A percentile compares a stretch with the other conserved stretches of the same genome.
Conservation (phyloP, 192 early-diverging fungal species). For the Thamnidium elegans region DNA sequence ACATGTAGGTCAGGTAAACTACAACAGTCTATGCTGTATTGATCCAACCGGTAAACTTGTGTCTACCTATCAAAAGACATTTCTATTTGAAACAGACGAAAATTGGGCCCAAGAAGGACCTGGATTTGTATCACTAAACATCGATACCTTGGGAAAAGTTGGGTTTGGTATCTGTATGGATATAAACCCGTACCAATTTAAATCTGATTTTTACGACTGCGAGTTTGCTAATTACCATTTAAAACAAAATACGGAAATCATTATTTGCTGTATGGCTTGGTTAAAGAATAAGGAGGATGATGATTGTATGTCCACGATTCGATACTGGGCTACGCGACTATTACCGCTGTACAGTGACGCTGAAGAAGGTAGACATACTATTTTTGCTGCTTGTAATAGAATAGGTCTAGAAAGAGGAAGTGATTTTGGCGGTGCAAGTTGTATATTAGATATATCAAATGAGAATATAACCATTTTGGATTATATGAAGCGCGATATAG, state of each 20-base stretch:
- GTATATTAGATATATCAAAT: constrained; percentile 15
- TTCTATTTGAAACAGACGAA: constrained; percentile 70
- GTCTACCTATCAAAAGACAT: constrained; percentile 65
- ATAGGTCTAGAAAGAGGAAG: constrained; percentile 27
- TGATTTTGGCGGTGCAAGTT: constrained; percentile 35
- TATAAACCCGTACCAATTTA: constrained; percentile 73
- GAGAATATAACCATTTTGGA: background rate
- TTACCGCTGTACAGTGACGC: constrained; percentile 12
- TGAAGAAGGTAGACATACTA: background rate
- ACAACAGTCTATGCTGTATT: constrained; percentile 64
- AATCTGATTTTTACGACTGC: constrained; percentile 57
- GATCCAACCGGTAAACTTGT: constrained; percentile 48
- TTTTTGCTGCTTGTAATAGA: constrained; percentile 33
- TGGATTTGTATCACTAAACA: constrained; percentile 51
- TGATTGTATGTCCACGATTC: constrained; percentile 3
- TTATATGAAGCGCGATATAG: background rate
- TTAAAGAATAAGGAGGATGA: constrained; percentile 27
- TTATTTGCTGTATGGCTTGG: constrained; percentile 75
- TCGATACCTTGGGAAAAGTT: constrained; percentile 58
- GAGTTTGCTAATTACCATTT: constrained; percentile 71
- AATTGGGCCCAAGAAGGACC: constrained; percentile 71
- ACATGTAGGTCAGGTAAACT: constrained; percentile 35
- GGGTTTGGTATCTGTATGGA: constrained; percentile 88
- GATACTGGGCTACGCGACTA: constrained; percentile 33
- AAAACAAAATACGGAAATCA: constrained; percentile 39